phyloP scores from a whole-genome alignment of 495 filamentous ascomycete species.

The Neurospora pannonica region DNA sequence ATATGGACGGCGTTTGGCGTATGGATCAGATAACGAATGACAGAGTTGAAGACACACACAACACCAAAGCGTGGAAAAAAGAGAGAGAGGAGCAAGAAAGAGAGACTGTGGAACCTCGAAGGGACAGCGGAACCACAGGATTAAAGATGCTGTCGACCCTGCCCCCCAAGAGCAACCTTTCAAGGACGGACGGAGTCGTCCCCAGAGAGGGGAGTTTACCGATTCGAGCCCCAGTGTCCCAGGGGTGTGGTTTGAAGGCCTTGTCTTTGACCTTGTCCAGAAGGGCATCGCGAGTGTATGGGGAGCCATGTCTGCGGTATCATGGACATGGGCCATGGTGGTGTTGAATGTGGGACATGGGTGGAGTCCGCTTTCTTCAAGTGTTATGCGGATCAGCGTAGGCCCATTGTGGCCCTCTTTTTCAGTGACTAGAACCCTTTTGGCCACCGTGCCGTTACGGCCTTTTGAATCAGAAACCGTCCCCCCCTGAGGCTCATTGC shows the following conservation, averaged over 20 bases:
- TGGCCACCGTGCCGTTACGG: neutral
- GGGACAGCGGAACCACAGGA: neutral
- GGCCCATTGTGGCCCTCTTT: neutral
- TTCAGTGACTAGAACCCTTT: neutral
- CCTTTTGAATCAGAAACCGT: neutral
- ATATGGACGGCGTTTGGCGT: neutral
- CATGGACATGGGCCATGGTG: neutral
- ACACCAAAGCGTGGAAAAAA: neutral
- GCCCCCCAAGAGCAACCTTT: neutral
- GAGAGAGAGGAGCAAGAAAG: neutral
- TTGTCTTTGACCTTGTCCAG: neutral
- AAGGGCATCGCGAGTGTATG: neutral
- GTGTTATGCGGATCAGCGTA: neutral
- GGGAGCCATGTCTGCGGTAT: neutral
- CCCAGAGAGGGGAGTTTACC: neutral
- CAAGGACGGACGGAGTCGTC: neutral
- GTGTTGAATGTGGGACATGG: neutral
- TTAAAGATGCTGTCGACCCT: neutral
- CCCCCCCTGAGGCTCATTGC: neutral
- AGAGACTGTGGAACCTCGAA: neutral
- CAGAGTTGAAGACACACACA: neutral
- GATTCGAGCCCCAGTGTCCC: neutral
- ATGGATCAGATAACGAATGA: neutral
- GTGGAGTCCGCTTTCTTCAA: neutral
- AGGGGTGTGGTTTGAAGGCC: neutral